Base-by-base conservation (phyloP, 73 alveolate species). In the Durusdinium trenchii region DNA sequence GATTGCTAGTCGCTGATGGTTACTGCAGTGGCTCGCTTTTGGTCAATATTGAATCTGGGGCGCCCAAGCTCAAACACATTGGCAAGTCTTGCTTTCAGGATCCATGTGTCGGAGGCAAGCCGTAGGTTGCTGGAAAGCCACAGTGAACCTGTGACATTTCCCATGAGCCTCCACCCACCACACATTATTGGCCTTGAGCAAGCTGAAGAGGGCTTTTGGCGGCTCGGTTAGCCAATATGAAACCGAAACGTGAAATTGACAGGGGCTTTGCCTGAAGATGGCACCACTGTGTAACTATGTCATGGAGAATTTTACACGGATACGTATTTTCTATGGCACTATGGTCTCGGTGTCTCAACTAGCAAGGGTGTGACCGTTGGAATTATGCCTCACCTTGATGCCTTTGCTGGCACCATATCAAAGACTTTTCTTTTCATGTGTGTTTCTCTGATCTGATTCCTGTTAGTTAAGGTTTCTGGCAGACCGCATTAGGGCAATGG, bases 91-190 rank as follows among this genome's bases (percentile, higher is more conserved):
- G 32, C 91, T 30, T 47, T 46, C 36, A 81, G 91, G 91, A 81
- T 81, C 69, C 91, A 81, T 14, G 46, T 81, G 91, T 81, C 91
- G 16, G 71, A 81, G 69, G 48, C 71, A 47, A 81, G 91, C 47
- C 91, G 91, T 64, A 81, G 23, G 47, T 48, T 81, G 71, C 57
- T 81, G 69, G 23, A 45, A 14, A 81, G 50, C 71, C 23, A 48
- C 71, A 81, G 69, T 50, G n/a, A 30, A 48, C 91, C 91, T 9
- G 96, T 89, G 86, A 89, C 96, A 30, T 89, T 64, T 71, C 96
- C 96, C 32, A 89, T 89, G 96, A 89, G 96, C 40, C 86, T 89
- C 9, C 96, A 89, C n/a, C 96, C 96, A 64, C 96, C 96, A 35
- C 96, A 89, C 71, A 89, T 89, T 67, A 45, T 67, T 43, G 85